phyloP scores from a whole-genome alignment of 2,329 filamentous ascomycete genomes.

The Metarhizium album region DNA sequence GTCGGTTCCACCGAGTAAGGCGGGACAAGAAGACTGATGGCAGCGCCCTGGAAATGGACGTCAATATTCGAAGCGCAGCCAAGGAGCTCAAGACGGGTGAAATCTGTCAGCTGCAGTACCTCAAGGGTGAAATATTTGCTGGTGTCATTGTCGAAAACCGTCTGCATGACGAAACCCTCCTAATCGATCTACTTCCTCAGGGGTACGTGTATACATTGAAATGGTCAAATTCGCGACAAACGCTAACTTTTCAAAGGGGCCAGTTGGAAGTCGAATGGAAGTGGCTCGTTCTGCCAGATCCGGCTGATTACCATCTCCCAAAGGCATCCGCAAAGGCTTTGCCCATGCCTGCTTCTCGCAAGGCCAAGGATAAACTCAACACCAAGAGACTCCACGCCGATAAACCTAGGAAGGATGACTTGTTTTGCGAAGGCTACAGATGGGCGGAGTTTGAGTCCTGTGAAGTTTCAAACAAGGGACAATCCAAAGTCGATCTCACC shows the following conservation, averaged over 20 bases:
- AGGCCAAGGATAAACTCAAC: constrained; percentile 57
- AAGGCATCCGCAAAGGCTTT: constrained; percentile 65
- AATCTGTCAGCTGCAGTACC: constrained; percentile 77
- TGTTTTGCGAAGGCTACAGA: constrained; percentile 55
- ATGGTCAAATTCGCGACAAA: not conserved
- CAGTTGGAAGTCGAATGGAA: constrained; percentile 75
- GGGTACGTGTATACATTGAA: constrained; percentile 45
- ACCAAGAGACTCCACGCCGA: constrained; percentile 51
- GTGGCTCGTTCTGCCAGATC: constrained; percentile 65
- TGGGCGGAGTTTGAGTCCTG: constrained; percentile 74
- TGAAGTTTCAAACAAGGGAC: constrained; percentile 44
- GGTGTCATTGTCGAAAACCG: constrained; percentile 81
- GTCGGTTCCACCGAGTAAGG: constrained; percentile 86
- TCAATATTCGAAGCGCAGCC: constrained; percentile 58
- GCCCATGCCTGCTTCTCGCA: constrained; percentile 54
- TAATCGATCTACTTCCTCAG: constrained; percentile 76
- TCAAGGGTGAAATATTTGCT: constrained; percentile 80
- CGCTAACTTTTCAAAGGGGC: constrained; percentile 46
- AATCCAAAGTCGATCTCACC: constrained; percentile 59
- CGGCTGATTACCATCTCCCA: constrained; percentile 58
- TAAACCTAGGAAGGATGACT: constrained; percentile 52
- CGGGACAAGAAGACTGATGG: constrained; percentile 65
- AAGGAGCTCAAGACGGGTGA: constrained; percentile 59
- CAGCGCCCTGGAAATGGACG: constrained; percentile 58
- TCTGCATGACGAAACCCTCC: constrained; percentile 58